Percentiles rank a stretch among this genome's conserved stretches.
These are phyloP conservation scores for Lactarius sanguifluus DNA, from an alignment of 768 basidiomycete genomes.

Conservation along the genomic window DNA sequence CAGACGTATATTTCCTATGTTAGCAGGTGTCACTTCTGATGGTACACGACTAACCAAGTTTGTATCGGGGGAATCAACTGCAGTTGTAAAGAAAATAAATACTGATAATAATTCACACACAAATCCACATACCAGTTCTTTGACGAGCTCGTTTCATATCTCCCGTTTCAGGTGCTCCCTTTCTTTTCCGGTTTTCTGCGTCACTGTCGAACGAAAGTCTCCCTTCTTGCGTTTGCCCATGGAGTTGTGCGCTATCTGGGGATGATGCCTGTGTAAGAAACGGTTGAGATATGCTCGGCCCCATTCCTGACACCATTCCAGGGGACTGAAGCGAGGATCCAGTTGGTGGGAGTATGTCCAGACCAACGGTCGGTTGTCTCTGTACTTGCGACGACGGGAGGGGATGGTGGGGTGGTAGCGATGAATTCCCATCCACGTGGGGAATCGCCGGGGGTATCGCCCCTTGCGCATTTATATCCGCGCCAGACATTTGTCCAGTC, in stretches of 20 bases:
- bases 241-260: slow-evolving; percentile 13
- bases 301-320: slow-evolving; percentile 24
- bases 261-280: slow-evolving; percentile 20
- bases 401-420: slow-evolving; percentile 14
- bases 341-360: slow-evolving; percentile 14
- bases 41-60: slow-evolving; percentile 30
- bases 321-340: slow-evolving; percentile 24
- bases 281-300: slow-evolving; percentile 12
- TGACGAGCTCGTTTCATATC: slow-evolving; percentile 70
- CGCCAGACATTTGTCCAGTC: slow-evolving; percentile 27
- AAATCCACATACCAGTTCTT: slow-evolving; percentile 59
- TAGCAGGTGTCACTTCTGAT: neutral
- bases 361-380: slow-evolving; percentile 20
- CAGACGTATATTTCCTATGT: neutral
- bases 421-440: slow-evolving; percentile 18
- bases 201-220: slow-evolving; percentile 52
- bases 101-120: neutral
- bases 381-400: slow-evolving; percentile 21
- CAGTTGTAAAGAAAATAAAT: slow-evolving; percentile 14
- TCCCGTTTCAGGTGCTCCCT: slow-evolving; percentile 55
- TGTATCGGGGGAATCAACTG: slow-evolving; percentile 35
- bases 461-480: slow-evolving; percentile 22
- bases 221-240: slow-evolving; percentile 21
- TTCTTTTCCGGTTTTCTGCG: slow-evolving; percentile 66
- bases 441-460: slow-evolving; percentile 21